Conservation (phyloP, 768 basidiomycete species). For the Rhizopogon sp. region DNA sequence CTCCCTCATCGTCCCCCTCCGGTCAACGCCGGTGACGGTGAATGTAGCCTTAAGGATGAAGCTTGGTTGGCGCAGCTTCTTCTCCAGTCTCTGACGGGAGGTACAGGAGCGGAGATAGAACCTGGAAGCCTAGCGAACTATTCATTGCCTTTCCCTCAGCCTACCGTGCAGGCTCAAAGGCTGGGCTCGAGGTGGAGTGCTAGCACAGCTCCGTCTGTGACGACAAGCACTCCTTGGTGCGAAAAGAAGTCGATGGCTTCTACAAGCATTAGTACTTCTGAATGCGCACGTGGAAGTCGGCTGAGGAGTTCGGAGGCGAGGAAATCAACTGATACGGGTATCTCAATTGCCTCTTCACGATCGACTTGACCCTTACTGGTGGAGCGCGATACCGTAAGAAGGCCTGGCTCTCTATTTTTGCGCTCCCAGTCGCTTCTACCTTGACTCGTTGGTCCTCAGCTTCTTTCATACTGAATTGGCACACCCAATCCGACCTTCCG, state of each 20-base stretch:
- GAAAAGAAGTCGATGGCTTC: neutral
- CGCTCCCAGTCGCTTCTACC: neutral
- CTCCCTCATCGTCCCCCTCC: slow-evolving; percentile 14
- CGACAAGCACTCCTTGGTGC: neutral
- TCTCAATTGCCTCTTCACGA: neutral
- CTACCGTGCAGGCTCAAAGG: slow-evolving; percentile 10
- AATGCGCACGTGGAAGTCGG: neutral
- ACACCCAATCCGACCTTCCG: neutral
- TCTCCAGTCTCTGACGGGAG: slow-evolving; percentile 21
- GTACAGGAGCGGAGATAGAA: neutral
- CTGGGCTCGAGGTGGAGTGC: slow-evolving; percentile 25
- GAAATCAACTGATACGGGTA: neutral
- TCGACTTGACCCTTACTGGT: neutral
- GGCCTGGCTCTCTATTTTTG: neutral
- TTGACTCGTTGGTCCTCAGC: neutral
- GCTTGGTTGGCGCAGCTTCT: slow-evolving; percentile 24
- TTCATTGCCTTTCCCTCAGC: slow-evolving; percentile 10
- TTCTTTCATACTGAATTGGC: neutral
- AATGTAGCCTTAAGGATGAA: slow-evolving; percentile 21
- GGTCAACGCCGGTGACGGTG: slow-evolving; percentile 6
- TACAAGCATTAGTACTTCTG: neutral
- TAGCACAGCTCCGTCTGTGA: slow-evolving; percentile 22
- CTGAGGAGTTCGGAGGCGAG: neutral
- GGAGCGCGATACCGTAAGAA: neutral
- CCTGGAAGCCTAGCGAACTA: slow-evolving; percentile 4